Conservation (phyloP, 257 asterid species). For the Perilla frutescens region DNA sequence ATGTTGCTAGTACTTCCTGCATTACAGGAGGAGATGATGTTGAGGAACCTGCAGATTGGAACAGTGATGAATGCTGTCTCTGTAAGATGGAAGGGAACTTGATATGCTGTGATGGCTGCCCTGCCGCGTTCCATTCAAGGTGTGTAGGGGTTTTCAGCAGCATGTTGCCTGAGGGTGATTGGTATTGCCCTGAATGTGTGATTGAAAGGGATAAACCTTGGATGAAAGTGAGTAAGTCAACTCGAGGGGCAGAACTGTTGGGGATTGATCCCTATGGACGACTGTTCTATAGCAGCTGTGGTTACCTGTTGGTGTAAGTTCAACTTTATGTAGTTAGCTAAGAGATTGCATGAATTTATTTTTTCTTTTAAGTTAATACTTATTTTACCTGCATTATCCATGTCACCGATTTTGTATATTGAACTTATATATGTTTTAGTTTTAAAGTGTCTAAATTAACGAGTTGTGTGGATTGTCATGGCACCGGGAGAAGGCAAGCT, state of each 20-base stretch:
- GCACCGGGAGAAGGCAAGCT: too few species aligned
- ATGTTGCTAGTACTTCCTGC: slow-evolving; percentile 64
- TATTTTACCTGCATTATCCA: slow-evolving; percentile 3
- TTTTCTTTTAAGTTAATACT: slow-evolving; percentile 8
- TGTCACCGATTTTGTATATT: slow-evolving; percentile 13
- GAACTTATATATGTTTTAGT: slow-evolving; percentile 24
- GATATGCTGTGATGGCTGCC: slow-evolving; percentile 99
- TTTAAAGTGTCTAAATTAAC: slow-evolving; percentile 12
- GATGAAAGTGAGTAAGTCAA: slow-evolving; percentile 63
- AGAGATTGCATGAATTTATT: slow-evolving; percentile 19
- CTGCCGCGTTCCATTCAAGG: slow-evolving; percentile 94
- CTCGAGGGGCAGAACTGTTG: slow-evolving; percentile 80
- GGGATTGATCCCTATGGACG: slow-evolving; percentile 86
- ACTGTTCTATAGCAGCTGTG: slow-evolving; percentile 76
- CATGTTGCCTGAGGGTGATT: slow-evolving; percentile 95
- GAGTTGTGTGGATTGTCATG: not conserved
- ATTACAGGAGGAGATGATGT: slow-evolving; percentile 64
- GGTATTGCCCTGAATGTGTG: slow-evolving; percentile 97
- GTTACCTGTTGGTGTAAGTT: slow-evolving; percentile 93
- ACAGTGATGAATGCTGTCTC: slow-evolving; percentile 92
- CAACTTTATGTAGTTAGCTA: slow-evolving; percentile 32
- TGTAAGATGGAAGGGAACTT: slow-evolving; percentile 96
- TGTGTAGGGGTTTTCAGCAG: slow-evolving; percentile 87
- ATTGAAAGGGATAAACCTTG: slow-evolving; percentile 71
- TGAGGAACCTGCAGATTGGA: slow-evolving; percentile 67